phyloP scores from a whole-genome alignment of 75 land plant genomes.

The Cryptomeria japonica region DNA sequence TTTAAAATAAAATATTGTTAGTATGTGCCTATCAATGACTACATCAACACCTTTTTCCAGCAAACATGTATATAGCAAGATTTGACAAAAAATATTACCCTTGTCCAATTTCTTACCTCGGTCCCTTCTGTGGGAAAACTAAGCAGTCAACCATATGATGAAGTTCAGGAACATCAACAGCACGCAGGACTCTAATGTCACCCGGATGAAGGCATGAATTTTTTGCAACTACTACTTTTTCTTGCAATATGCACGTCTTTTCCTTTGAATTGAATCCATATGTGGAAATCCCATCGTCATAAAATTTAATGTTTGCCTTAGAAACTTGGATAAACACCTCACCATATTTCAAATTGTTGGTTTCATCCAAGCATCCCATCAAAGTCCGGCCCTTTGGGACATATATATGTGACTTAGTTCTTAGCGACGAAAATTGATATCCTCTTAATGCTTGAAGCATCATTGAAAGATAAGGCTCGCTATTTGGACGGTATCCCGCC shows the following conservation, averaged over 20 bases:
- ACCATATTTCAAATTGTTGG: conserved; percentile 31
- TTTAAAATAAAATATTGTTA: neutral
- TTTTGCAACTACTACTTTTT: conserved; percentile 39
- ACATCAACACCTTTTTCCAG: neutral
- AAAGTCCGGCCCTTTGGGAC: conserved; percentile 38
- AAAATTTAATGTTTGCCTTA: neutral
- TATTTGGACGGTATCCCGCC: conserved; percentile 20
- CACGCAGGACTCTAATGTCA: conserved; percentile 36
- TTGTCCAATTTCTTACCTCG: conserved; percentile 25
- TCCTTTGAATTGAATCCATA: conserved; percentile 11
- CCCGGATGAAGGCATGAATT: conserved; percentile 54
- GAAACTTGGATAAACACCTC: conserved; percentile 40
- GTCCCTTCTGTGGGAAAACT: conserved; percentile 47
- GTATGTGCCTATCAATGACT: neutral
- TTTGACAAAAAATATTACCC: neutral
- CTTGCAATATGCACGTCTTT: conserved; percentile 17
- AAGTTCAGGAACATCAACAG: conserved; percentile 18
- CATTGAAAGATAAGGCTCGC: conserved; percentile 35
- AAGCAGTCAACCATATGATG: conserved; percentile 46
- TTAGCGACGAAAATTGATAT: conserved; percentile 25
- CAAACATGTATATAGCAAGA: neutral
- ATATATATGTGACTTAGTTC: conserved; percentile 27
- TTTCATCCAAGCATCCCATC: conserved; percentile 56
- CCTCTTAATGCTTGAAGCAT: conserved; percentile 32
- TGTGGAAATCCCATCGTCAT: conserved; percentile 17